Conservation (phyloP, 805 yeast genomes). For the Candida khao-thaluensis region DNA sequence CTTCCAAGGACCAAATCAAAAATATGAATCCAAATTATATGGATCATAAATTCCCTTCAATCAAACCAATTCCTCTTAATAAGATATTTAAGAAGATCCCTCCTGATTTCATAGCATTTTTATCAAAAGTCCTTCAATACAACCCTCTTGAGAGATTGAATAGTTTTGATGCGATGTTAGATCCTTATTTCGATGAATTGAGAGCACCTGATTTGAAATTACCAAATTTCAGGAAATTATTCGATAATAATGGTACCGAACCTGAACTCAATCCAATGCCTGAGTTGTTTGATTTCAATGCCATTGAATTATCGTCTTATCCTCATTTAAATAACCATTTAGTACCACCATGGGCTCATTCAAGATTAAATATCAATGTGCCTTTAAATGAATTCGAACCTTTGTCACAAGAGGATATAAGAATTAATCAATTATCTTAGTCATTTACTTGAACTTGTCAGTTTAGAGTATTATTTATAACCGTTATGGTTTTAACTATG, state of each 20-base stretch:
- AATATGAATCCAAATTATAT: constrained; percentile 96
- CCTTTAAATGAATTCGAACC: constrained; percentile 16
- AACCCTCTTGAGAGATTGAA: constrained; percentile 65
- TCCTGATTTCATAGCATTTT: constrained; percentile 52
- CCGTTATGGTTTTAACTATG: too few species aligned
- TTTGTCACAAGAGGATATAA: constrained; percentile 12
- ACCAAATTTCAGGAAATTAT: constrained; percentile 45
- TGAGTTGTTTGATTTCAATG: constrained; percentile 50
- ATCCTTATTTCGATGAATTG: constrained; percentile 57
- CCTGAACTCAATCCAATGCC: constrained; percentile 47
- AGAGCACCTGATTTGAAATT: constrained; percentile 36
- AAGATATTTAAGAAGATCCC: constrained; percentile 63
- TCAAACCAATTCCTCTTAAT: constrained; percentile 71
- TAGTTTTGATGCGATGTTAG: constrained; percentile 53
- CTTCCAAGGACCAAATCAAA: constrained; percentile 85
- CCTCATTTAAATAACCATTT: constrained; percentile 39
- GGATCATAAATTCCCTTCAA: constrained; percentile 93
- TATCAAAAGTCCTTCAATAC: constrained; percentile 60
- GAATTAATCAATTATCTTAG: constrained; percentile 10
- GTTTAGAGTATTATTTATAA: too few species aligned
- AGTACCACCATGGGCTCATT: constrained; percentile 40
- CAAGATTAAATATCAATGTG: constrained; percentile 13
- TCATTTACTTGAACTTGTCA: background rate
- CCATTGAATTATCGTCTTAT: constrained; percentile 48
- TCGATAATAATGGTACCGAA: constrained; percentile 37